Evolutionary conservation across 2,329 filamentous ascomycete genomes (phyloP).

Genomic region (Penicillium sp.): DNA sequence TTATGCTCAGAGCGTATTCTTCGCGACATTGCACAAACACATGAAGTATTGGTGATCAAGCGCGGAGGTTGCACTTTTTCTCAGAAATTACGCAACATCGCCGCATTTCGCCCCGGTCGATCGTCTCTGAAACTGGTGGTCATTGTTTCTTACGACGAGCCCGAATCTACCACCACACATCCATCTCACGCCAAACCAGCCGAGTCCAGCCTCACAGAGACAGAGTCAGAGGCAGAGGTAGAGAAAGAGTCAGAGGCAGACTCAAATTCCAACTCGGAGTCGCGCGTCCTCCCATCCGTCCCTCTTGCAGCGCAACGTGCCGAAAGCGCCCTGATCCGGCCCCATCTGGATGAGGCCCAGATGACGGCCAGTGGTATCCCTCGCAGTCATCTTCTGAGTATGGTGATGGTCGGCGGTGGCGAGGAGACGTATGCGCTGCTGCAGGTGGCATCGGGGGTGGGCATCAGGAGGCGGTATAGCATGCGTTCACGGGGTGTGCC

Average conservation of each 20-base stretch:
- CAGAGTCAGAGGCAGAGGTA: conserved; percentile 4
- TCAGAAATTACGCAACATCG: conserved; percentile 78
- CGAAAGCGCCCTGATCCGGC: conserved; percentile 49
- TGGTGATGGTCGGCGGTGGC: conserved; percentile 76
- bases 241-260: conserved; percentile 4
- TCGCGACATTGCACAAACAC: conserved; percentile 43
- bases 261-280: conserved; percentile 2
- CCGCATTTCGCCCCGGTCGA: conserved; percentile 60
- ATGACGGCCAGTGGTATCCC: conserved; percentile 62
- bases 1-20: conserved; percentile 57
- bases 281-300: conserved; percentile 15
- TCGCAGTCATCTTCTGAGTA: conserved; percentile 65
- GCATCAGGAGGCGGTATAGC: conserved; percentile 70
- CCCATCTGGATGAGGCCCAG: conserved; percentile 71
- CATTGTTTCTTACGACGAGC: conserved; percentile 60
- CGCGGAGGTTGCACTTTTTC: conserved; percentile 81
- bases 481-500: conserved; percentile 73
- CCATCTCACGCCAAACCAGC: conserved; percentile 16
- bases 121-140: conserved; percentile 71
- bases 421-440: conserved; percentile 60
- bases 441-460: conserved; percentile 58
- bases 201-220: conserved; percentile 3
- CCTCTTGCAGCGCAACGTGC: conserved; percentile 38
- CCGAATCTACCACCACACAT: conserved; percentile 11
- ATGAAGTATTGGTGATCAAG: conserved; percentile 76